Conservation (phyloP, 108 stramenopile genomes). For the Discostella pseudostelligera region DNA sequence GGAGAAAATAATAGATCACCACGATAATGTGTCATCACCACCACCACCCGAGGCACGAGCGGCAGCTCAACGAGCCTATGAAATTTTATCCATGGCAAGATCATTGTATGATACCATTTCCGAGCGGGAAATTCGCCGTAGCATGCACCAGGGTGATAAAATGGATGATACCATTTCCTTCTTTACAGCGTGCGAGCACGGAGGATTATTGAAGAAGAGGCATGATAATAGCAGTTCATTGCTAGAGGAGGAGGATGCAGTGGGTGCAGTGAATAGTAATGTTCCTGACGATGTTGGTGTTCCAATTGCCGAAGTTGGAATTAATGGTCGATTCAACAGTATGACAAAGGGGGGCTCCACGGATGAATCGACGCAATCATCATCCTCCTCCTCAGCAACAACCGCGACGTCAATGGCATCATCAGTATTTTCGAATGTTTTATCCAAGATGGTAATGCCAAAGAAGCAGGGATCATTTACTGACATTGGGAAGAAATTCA, state of each 20-base stretch:
- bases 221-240: not conserved
- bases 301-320: constrained; percentile 3
- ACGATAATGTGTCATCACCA: not conserved
- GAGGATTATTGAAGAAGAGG: not conserved
- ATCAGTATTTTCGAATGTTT: constrained; percentile 32
- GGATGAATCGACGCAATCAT: constrained; percentile 1
- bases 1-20: not conserved
- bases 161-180: constrained; percentile 31
- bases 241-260: not conserved
- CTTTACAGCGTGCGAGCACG: constrained; percentile 31
- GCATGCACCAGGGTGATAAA: not conserved
- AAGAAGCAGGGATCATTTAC: constrained; percentile 30
- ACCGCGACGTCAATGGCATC: constrained; percentile 29
- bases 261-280: constrained; percentile 1
- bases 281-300: no score
- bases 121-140: not conserved
- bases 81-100: constrained; percentile 16
- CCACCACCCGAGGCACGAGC: constrained; percentile 2
- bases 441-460: constrained; percentile 28
- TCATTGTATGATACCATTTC: constrained; percentile 13
- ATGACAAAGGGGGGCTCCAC: not conserved
- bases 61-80: constrained; percentile 24
- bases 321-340: not conserved
- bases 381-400: constrained; percentile 7
- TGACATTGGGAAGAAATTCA: constrained; percentile 34